A percentile compares a stretch with the other conserved stretches of the same genome.
These are phyloP conservation scores for Salvia hispanica DNA, from an alignment of 257 asterid species.

Conservation along the genomic window DNA sequence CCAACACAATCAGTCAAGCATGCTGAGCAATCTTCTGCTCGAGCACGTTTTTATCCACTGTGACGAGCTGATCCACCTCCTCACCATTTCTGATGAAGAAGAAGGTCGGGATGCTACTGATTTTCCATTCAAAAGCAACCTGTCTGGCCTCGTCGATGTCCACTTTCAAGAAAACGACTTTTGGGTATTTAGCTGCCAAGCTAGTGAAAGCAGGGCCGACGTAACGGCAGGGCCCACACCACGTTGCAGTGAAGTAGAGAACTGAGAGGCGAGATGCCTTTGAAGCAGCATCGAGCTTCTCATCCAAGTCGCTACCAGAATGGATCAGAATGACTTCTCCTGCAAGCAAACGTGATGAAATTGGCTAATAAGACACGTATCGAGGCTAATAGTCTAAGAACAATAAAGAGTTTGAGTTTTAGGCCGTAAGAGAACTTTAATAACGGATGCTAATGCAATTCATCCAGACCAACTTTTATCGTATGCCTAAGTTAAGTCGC, in stretches of 20 bases:
- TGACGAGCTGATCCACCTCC: constrained; percentile 60
- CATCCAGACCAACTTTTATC: too few relatives aligned
- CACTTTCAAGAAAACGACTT: constrained; percentile 59
- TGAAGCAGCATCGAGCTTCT: constrained; percentile 52
- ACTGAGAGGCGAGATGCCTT: constrained; percentile 53
- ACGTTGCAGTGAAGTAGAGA: constrained; percentile 67
- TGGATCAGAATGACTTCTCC: constrained; percentile 60
- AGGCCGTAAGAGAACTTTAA: not conserved
- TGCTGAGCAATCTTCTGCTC: constrained; percentile 60
- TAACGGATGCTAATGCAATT: not conserved
- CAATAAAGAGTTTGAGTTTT: too few relatives aligned
- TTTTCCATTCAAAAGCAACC: constrained; percentile 53
- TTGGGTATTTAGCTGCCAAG: constrained; percentile 53
- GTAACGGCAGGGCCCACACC: constrained; percentile 29
- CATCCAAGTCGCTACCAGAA: constrained; percentile 51
- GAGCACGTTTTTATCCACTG: constrained; percentile 52
- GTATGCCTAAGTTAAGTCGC: too few relatives aligned
- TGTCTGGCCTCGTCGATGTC: constrained; percentile 66
- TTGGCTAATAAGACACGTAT: not conserved
- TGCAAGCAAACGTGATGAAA: constrained; percentile 29
- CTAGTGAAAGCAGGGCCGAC: constrained; percentile 57
- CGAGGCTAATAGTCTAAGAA: not conserved
- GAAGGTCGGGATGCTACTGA: constrained; percentile 74
- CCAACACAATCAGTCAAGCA: constrained; percentile 26
- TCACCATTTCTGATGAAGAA: constrained; percentile 59